Base-by-base conservation (phyloP, 352 stramenopile species). In the Globisporangium uncinulatum region DNA sequence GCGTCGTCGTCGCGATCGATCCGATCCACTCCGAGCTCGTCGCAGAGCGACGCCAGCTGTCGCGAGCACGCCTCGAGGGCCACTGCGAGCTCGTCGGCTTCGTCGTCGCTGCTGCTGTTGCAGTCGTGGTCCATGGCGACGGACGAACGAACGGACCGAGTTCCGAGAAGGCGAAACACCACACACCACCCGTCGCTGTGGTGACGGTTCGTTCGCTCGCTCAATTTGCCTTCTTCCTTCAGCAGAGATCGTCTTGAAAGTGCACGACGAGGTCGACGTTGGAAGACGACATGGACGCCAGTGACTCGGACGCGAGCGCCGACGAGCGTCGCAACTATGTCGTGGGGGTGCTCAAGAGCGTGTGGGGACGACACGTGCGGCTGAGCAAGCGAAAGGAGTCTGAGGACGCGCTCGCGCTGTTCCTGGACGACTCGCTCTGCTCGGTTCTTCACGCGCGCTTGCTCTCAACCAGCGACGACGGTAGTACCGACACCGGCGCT, bases 351-450 rank as follows among this genome's bases (percentile, higher is more conserved):
- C 74, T 94, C 14, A 59, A 73, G 49, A 76, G 77, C 56, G 62
- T 94, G 24, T 94, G 81, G 79, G 69, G 79, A 0, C 74, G 63
- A 3, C 61, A 69, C 11, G 61, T 76, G 17, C 63, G 63, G 15
- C 19, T 91, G n/a, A 67, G 63, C 19, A 55, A 58, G 3, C 62
- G 65, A 32, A 79, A 86, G 31, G 31, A 49, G 19, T 77, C 70
- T 0, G 63, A 88, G 10, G 66, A 77, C 6, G 83, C 83, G 9
- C 47, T 94, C 37, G 71, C 55, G 9, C 57, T 65, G 37, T 95
- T 95, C 60, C 66, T 95, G 1, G 82, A 95, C 43, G 80, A 93
- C 24, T 63, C 78, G 9, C 79, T 75, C 43, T 89, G 76, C 48
- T 63, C 52, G 1, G 67, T 90, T 46, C 62, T 95, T 1, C 68